A percentile compares a stretch with the other conserved stretches of the same genome.
Evolutionary conservation across 139 green algal genomes (phyloP).

Genomic region (Limnomonas spitsbergensis): DNA sequence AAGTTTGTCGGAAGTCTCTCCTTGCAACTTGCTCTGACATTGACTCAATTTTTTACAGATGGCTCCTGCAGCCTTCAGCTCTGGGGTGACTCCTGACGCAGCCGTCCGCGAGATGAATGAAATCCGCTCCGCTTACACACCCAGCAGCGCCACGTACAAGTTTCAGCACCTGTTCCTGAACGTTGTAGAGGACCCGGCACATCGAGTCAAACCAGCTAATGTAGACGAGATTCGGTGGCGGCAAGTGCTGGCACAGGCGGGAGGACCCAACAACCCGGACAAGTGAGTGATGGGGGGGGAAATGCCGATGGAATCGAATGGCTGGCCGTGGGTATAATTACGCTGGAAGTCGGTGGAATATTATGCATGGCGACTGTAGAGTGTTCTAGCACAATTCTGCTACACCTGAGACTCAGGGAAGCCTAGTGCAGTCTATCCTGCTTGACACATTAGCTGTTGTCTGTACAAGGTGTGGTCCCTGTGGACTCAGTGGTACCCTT

Average conservation of each 20-base stretch:
- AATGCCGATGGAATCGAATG: background rate
- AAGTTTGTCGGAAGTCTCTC: too few relatives aligned
- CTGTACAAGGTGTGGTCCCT: too few relatives aligned
- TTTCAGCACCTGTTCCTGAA: conserved; percentile 73
- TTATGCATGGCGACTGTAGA: too few relatives aligned
- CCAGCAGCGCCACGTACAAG: conserved; percentile 38
- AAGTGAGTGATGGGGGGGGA: conserved; percentile 14
- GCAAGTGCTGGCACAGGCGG: conserved; percentile 55
- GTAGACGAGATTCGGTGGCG: conserved; percentile 76
- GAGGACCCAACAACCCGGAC: conserved; percentile 58
- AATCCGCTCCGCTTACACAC: conserved; percentile 40
- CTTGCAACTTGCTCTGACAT: too few relatives aligned
- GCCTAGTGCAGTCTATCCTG: too few relatives aligned
- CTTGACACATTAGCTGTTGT: too few relatives aligned
- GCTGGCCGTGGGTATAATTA: background rate
- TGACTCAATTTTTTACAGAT: too few relatives aligned
- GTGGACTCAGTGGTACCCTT: too few relatives aligned
- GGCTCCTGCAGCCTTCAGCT: background rate
- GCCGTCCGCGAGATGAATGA: conserved; percentile 9
- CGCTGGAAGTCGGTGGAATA: too few relatives aligned
- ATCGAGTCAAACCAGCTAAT: conserved; percentile 52
- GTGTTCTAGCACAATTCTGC: too few relatives aligned
- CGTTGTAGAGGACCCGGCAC: conserved; percentile 62
- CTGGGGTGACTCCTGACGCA: background rate
- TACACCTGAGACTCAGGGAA: too few relatives aligned